Conservation (phyloP, 164 flowering plant genomes). For the Paratinospora sagittata region DNA sequence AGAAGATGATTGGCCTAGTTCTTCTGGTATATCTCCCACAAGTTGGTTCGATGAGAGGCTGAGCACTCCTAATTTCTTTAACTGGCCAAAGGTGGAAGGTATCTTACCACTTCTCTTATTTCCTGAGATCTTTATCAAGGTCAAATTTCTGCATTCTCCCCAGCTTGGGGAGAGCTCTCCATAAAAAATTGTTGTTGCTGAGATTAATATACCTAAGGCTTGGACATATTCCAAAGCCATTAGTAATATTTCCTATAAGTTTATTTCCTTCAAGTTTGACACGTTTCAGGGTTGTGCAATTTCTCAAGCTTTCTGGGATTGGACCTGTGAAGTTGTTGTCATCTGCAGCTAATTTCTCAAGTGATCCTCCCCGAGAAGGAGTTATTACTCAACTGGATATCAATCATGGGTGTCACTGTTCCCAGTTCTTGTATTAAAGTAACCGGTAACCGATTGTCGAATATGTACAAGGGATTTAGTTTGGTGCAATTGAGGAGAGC, state of each 20-base stretch:
- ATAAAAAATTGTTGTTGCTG: not conserved
- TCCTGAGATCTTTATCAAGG: no score
- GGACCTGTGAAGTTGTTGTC: not conserved
- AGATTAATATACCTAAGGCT: not conserved
- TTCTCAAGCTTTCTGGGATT: slow-evolving; percentile 1
- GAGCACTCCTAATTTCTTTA: no score
- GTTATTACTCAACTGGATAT: not conserved
- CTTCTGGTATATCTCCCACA: not conserved
- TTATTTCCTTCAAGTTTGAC: not conserved
- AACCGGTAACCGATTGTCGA: not conserved
- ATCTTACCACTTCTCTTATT: no score
- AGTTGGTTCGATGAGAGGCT: no score
- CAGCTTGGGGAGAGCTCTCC: no score
- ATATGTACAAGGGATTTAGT: not conserved
- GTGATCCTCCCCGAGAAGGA: not conserved
- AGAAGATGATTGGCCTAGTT: no score
- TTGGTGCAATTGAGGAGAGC: not conserved
- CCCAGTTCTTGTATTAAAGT: not conserved
- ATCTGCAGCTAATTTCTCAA: not conserved
- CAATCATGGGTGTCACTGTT: not conserved
- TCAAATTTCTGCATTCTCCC: no score
- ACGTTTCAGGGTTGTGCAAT: not conserved
- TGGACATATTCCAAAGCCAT: not conserved
- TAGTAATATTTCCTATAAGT: no score
- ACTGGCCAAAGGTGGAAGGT: no score